Base-by-base conservation (phyloP, 2,329 filamentous ascomycete species). In the Aspergillus sclerotialis region DNA sequence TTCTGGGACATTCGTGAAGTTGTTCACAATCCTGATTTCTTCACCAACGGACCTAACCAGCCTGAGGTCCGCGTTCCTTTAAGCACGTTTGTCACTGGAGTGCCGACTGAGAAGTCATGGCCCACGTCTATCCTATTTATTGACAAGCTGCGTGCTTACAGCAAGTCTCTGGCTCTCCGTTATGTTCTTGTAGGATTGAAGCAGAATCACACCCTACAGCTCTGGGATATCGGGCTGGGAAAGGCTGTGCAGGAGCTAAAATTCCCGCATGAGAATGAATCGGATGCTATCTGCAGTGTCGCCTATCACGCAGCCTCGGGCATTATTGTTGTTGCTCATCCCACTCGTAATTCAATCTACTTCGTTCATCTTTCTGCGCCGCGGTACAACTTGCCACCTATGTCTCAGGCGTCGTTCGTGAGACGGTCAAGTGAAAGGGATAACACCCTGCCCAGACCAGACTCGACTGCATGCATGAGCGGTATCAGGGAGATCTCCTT, bases 101-200 rank as follows among this genome's bases (percentile, higher is more conserved):
- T 84, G 6, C 82, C 90, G 32, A 80, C 80, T 17, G 92, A 95
- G 60, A 95, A 96, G 69, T 89, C 89, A 4, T 95, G 89, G 81
- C 90, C 93, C 5, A 96, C 90, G 3, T 96, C 92, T 15, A 86
- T 98, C 38, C 76, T 94, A 59, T 83, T 98, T 63, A 80, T 98
- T 49, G 92, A 98, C 67, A 98, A 96, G 72, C 80, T 89, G 63
- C 84, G 89, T 43, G 88, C 92, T 29, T 95, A 93, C 64, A 78
- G 82, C 66, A 94, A 92, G 67, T 82, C 84, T 40, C 83, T 84
- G 54, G 89, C 93, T 30, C 73, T 95, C 43, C 80, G 92, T 42
- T 98, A 98, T 68, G 82, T 98, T 69, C 82, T 98, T 58, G 86
- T 98, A 43, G 92, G 92, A 52, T 87, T 96, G 78, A 95, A 96